phyloP scores from a whole-genome alignment of 345 rosid genomes.

The Ceriops decandra region DNA sequence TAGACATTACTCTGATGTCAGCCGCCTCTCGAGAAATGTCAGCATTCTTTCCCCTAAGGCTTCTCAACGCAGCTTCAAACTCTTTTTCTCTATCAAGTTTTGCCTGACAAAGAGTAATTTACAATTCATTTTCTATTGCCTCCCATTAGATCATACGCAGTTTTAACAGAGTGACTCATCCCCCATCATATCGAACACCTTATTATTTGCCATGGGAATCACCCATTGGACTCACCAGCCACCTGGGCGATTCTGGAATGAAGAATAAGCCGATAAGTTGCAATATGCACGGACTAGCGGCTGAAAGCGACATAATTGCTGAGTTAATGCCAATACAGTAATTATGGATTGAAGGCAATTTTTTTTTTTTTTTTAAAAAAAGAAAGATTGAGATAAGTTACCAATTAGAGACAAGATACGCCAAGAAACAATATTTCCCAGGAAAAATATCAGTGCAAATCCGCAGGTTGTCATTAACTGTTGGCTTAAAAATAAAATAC shows the following conservation, averaged over 20 bases:
- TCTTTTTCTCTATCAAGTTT: conserved; percentile 38
- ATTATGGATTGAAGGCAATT: background rate
- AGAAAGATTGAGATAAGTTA: background rate
- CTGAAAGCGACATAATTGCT: conserved; percentile 14
- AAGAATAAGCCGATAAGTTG: conserved; percentile 28
- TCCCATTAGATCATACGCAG: background rate
- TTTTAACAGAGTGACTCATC: background rate
- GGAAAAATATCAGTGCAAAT: conserved; percentile 1
- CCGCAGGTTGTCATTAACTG: conserved; percentile 17
- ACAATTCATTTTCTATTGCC: no score
- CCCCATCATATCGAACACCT: no score
- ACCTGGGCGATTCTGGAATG: conserved; percentile 39
- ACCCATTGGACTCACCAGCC: conserved; percentile 25
- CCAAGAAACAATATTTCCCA: conserved; percentile 28
- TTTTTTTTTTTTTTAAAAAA: background rate
- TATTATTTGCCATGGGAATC: no score
- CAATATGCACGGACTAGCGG: conserved; percentile 15
- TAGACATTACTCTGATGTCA: conserved; percentile 34
- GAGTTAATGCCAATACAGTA: no score
- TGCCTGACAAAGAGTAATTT: conserved; percentile 17
- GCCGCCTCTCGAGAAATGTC: conserved; percentile 49
- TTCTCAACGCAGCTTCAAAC: conserved; percentile 36
- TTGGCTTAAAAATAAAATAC: background rate
- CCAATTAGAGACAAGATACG: conserved; percentile 21
- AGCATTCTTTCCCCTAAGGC: conserved; percentile 43